Evolutionary conservation across 148 eudicot genomes (phyloP).

Genomic region (Fagopyrum esculentum): DNA sequence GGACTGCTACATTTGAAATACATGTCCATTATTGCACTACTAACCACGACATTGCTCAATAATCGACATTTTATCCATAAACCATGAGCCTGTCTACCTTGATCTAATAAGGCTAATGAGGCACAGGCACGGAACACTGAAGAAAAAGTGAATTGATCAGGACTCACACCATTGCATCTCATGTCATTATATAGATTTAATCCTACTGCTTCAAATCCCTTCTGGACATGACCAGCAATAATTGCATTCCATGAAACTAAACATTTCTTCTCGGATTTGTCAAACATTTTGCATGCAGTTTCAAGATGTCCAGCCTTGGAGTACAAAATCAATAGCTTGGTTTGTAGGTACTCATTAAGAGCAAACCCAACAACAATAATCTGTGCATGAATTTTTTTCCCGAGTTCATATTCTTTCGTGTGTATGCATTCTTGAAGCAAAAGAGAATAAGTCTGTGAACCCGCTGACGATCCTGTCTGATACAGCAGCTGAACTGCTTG

Average conservation of each 20-base stretch:
- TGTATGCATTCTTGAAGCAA: constrained; percentile 80
- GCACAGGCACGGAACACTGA: constrained; percentile 83
- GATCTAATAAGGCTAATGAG: constrained; percentile 37
- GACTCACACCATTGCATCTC: constrained; percentile 50
- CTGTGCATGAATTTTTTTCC: constrained; percentile 62
- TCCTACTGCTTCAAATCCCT: constrained; percentile 58
- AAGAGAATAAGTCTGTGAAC: constrained; percentile 50
- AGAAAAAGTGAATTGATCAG: constrained; percentile 84
- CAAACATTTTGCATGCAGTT: constrained; percentile 32
- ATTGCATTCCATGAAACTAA: constrained; percentile 77
- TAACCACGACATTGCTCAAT: constrained; percentile 55
- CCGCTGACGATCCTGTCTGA: constrained; percentile 27
- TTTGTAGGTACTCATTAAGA: constrained; percentile 53
- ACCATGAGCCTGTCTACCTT: constrained; percentile 53
- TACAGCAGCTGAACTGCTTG: constrained; percentile 62
- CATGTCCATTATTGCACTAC: constrained; percentile 87
- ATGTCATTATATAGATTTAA: constrained; percentile 50
- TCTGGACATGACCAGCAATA: constrained; percentile 80
- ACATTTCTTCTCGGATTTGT: constrained; percentile 46
- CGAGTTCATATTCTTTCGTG: constrained; percentile 44
- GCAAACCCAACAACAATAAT: constrained; percentile 70
- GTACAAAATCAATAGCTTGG: constrained; percentile 26
- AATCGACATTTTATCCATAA: constrained; percentile 53
- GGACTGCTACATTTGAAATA: constrained; percentile 84
- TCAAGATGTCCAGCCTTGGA: constrained; percentile 45